Evolutionary conservation across 805 yeast species (phyloP).

Genomic region (Hanseniaspora hatyaiensis): DNA sequence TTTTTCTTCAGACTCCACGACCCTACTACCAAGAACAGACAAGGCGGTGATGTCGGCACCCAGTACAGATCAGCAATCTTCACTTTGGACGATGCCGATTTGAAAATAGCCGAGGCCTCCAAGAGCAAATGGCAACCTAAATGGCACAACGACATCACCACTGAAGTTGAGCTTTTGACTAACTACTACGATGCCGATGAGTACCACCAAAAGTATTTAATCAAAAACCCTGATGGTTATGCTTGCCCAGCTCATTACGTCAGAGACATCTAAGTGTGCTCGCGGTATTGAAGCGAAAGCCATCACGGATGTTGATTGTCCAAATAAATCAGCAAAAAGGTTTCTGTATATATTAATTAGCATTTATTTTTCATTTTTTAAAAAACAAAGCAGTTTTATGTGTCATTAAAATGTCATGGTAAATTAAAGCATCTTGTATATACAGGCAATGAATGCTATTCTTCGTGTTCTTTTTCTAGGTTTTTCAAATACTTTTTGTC

Average conservation of each 20-base stretch:
- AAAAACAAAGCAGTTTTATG: too few relatives aligned
- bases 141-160: conserved; percentile 60
- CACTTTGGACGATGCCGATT: conserved; percentile 41
- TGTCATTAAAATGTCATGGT: too few relatives aligned
- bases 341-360: neutral
- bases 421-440: too few relatives aligned
- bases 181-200: conserved; percentile 90
- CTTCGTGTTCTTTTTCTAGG: conserved; percentile 8
- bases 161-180: conserved; percentile 54
- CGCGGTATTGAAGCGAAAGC: too few relatives aligned
- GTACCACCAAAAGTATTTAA: conserved; percentile 76
- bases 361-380: too few relatives aligned
- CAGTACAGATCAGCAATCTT: conserved; percentile 83
- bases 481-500: conserved; percentile 19
- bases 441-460: too few relatives aligned
- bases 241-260: conserved; percentile 82
- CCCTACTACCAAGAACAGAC: conserved; percentile 72
- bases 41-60: conserved; percentile 81
- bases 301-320: too few relatives aligned
- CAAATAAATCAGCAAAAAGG: too few relatives aligned
- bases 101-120: conserved; percentile 35
- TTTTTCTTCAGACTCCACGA: conserved; percentile 89
- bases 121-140: conserved; percentile 50
- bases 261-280: conserved; percentile 37
- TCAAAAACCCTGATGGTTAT: conserved; percentile 73